phyloP scores from a whole-genome alignment of 2,329 filamentous ascomycete genomes.

The Magnaporthiopsis incrustans region DNA sequence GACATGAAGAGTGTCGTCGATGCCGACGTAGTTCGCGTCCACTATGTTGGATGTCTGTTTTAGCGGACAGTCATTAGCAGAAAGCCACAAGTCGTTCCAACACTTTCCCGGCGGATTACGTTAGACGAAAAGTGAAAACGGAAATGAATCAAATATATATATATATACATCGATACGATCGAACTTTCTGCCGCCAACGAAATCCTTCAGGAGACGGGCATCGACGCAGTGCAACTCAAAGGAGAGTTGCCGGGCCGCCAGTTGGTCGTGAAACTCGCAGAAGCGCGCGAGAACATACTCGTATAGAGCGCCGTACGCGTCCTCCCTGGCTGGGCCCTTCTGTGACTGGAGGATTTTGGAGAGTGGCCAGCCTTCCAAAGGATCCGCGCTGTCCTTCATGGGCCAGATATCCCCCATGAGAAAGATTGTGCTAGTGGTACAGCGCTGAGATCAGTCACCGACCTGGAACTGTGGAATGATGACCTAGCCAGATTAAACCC shows the following conservation, averaged over 20 bases:
- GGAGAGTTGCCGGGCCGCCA: background rate
- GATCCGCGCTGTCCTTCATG: background rate
- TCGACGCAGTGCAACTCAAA: background rate
- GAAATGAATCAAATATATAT: no score
- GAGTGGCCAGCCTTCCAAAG: background rate
- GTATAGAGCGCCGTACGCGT: conserved; percentile 4
- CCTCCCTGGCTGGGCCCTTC: background rate
- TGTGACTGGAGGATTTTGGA: background rate
- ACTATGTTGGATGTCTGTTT: background rate
- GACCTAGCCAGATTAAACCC: no score
- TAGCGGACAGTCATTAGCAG: no score
- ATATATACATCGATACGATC: conserved; percentile 5
- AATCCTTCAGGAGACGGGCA: background rate
- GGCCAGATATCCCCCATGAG: background rate
- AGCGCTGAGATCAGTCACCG: no score
- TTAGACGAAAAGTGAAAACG: no score
- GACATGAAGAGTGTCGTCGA: background rate
- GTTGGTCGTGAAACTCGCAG: background rate
- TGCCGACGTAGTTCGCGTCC: background rate
- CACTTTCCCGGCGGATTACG: background rate
- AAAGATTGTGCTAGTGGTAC: no score
- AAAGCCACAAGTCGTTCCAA: no score
- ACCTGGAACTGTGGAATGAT: no score
- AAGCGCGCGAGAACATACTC: background rate
- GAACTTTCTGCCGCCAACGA: background rate